Percentiles rank a stretch among this genome's conserved stretches.
These are phyloP conservation scores for Pisolithus orientalis DNA, from an alignment of 768 basidiomycete species.

Conservation along the genomic window DNA sequence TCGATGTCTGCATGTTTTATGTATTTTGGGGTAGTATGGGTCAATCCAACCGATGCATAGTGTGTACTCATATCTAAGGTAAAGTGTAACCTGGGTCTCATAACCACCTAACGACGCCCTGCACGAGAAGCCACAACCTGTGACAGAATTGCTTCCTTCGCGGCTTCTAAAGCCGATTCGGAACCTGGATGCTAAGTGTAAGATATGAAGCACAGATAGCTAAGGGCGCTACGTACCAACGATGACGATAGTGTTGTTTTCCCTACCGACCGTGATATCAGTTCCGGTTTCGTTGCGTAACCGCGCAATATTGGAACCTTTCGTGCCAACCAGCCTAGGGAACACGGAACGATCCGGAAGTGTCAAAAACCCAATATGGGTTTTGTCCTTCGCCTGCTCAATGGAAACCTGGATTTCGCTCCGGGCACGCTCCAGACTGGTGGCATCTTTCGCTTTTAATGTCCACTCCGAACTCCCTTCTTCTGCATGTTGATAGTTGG, in stretches of 20 bases:
- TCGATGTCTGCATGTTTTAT: neutral
- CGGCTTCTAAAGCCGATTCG: conserved; percentile 58
- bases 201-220: neutral
- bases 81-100: neutral
- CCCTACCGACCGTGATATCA: conserved; percentile 86
- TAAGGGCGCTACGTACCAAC: conserved; percentile 50
- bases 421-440: conserved; percentile 70
- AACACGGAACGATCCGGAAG: conserved; percentile 77
- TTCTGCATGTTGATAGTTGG: conserved; percentile 74
- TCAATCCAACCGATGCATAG: neutral
- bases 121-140: conserved; percentile 36
- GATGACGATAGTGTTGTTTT: conserved; percentile 82
- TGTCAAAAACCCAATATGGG: conserved; percentile 81
- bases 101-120: conserved; percentile 11
- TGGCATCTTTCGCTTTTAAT: conserved; percentile 74
- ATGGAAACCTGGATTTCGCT: conserved; percentile 62
- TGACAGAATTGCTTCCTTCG: conserved; percentile 71
- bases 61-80: neutral
- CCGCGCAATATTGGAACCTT: conserved; percentile 85
- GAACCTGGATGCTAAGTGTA: conserved; percentile 42
- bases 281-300: conserved; percentile 86
- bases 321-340: conserved; percentile 89
- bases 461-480: conserved; percentile 86
- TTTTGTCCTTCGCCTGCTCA: conserved; percentile 62
- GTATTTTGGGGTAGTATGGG: neutral